Evolutionary conservation across 2,329 filamentous ascomycete genomes (phyloP), one percentile per base, ranked within the genome.

Genomic region (Huntiella abstrusa): DNA sequence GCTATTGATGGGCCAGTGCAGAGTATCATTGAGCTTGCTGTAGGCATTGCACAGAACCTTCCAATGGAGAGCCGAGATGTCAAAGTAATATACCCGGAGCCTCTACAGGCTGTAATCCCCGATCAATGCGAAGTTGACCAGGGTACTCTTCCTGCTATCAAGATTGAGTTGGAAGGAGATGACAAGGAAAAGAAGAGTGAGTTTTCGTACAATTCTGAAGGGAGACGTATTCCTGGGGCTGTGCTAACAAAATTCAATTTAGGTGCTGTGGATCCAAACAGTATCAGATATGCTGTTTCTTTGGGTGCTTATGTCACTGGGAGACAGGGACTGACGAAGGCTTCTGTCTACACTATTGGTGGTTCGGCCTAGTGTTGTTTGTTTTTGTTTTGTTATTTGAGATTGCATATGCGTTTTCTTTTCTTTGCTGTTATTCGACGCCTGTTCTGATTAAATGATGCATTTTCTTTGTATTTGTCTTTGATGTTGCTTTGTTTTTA

Each of bases 21-120:
- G 46, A 93, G 91, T 77, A 96, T 98, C 59, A 73, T 95, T 46
- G 87, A 95, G 62, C 71, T 96, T 43, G 85, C 87, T 0, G 73
- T 96, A 28, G 80, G 79, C 51, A 86, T 98, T 52, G 77, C 83
- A 1, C 74, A 80, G 49, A 92, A 95, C 58, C 64, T 96, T 40
- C 88, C 91, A 0, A 64, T 93, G 35, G 91, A 98, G 62, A 91
- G 84, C 54, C 76, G 91, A 52, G 91, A 96, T 56, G 83, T 98
- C 12, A 77, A 77, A 38, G 80, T 98, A 51, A 76, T 80, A 51
- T 95, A 94, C 58, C 86, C 87, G 45, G 64, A 80, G 48, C 88
- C 91, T 0, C 83, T 83, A 38, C 73, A 81, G 39, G 60, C 69
- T 37, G 68, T 96, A 48, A 69, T 79, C 51, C 66, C 75, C 2